Conservation (phyloP, 495 filamentous ascomycete species). For the Tetracladium setigerum region DNA sequence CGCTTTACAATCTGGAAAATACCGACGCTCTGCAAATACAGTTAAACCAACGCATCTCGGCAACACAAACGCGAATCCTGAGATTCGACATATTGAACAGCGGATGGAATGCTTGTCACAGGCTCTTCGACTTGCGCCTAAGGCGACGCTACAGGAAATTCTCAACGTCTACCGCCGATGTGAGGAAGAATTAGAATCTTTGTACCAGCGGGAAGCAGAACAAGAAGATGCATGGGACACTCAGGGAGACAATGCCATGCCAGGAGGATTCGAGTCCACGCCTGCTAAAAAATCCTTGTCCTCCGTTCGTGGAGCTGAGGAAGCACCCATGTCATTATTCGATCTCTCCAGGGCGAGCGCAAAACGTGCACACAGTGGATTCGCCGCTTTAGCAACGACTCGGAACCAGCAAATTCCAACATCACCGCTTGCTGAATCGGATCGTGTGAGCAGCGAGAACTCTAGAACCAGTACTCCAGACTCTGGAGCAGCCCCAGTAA, state of each 20-base stretch:
- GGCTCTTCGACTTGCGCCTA: slow-evolving; percentile 73
- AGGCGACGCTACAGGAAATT: slow-evolving; percentile 73
- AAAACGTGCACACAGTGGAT: slow-evolving; percentile 54
- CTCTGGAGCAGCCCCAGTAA: slow-evolving; percentile 22
- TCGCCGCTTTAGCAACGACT: slow-evolving; percentile 35
- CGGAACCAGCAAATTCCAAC: no score
- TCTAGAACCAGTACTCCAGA: slow-evolving; percentile 5
- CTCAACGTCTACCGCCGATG: slow-evolving; percentile 76
- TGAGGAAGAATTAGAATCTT: slow-evolving; percentile 72
- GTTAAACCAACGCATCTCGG: slow-evolving; percentile 43
- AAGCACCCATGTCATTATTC: slow-evolving; percentile 90
- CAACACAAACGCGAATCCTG: slow-evolving; percentile 41
- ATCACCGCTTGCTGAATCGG: slow-evolving; percentile 12
- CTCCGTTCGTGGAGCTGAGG: slow-evolving; percentile 40
- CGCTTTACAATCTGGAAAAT: slow-evolving; percentile 79
- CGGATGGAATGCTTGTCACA: slow-evolving; percentile 86
- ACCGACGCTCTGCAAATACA: slow-evolving; percentile 46
- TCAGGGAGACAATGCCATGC: slow-evolving; percentile 54
- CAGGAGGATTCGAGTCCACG: slow-evolving; percentile 53
- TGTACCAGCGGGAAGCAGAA: slow-evolving; percentile 62
- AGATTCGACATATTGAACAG: slow-evolving; percentile 65
- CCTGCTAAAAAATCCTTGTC: slow-evolving; percentile 15
- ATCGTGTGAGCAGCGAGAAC: background rate
- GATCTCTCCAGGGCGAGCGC: slow-evolving; percentile 79
- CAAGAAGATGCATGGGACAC: slow-evolving; percentile 69